Base-by-base conservation (phyloP, 2,329 filamentous ascomycete species). In the Rutstroemia sp. region DNA sequence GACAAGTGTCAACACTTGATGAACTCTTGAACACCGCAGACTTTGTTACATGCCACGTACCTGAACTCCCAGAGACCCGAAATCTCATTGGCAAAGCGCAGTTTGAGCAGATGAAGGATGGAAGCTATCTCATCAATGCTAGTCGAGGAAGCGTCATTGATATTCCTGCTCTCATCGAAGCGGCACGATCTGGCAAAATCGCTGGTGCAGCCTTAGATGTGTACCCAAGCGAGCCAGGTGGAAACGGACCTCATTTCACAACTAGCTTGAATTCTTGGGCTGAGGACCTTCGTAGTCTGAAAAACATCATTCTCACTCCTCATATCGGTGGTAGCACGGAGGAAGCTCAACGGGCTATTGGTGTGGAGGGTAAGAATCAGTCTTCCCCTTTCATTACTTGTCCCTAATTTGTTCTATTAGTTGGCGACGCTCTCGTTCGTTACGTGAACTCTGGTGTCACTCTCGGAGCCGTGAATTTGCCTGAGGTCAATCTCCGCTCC, bases 261-360 rank as follows among this genome's bases (percentile, higher is more conserved):
- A 87, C 82, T 71, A 77, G 81, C 49, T 79, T 99, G 58, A 96
- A 96, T 74, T 63, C 74, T 9, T 99, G 90, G 90, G 87, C 84
- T 27, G 85, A 92, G 67, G 92, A 96, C 60, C 81, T 99, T 49
- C 84, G 90, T 54, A 81, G 81, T 52, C 77, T 97, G 59, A 94
- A 86, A 74, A 99, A 99, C 75, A 78, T 99, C 64, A 95, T 99
- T 65, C 79, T 99, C 50, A 96, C 92, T 1, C 94, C 94, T 21
- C 94, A 99, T 72, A 97, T 99, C 69, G 94, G 94, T 66, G 94
- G 94, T 56, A 96, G 90, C 73, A 99, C 94, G 0, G 94, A 99
- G 74, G 94, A 99, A 75, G 94, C 94, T 5, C 94, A 99, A 75
- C 86, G 89, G 58, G 92, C 94, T 16, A 99, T 99, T 70, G 94